These are phyloP conservation scores for Sphenostylis stenocarpa DNA, from an alignment of 306 rosid genomes.

Conservation along the genomic window DNA sequence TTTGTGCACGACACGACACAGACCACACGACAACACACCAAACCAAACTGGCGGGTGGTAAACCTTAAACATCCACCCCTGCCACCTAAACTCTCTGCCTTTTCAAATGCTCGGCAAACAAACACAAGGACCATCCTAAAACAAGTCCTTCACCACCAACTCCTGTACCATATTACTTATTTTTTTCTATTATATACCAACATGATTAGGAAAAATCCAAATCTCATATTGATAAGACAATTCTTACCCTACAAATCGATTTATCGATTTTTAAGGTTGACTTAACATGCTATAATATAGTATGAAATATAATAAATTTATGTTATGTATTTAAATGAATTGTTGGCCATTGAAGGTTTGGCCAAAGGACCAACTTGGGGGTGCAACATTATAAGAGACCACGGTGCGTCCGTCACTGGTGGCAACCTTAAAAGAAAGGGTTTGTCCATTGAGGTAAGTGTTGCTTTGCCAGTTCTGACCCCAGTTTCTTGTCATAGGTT, in stretches of 20 bases:
- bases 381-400: constrained; percentile 51
- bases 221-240: too few species aligned
- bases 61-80: constrained; percentile 49
- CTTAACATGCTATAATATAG: too few species aligned
- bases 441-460: constrained; percentile 61
- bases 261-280: too few species aligned
- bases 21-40: neutral
- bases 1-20: neutral
- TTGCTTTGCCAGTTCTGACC: constrained; percentile 94
- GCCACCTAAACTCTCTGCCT: constrained; percentile 40
- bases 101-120: constrained; percentile 29
- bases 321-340: constrained; percentile 23
- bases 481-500: constrained; percentile 79
- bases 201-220: neutral
- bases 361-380: constrained; percentile 72
- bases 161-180: neutral
- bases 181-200: constrained; percentile 2
- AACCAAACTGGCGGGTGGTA: constrained; percentile 49
- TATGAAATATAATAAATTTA: too few species aligned
- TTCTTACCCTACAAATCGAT: too few species aligned
- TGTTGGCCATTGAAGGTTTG: constrained; percentile 68
- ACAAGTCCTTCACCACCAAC: constrained; percentile 37
- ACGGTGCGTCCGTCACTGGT: constrained; percentile 66
- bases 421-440: constrained; percentile 68
- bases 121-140: constrained; percentile 41